Percentiles rank a stretch among this genome's conserved stretches.
Conservation (phyloP, 1,284 basidiomycete species). For the Ustilago vetiveriae region DNA sequence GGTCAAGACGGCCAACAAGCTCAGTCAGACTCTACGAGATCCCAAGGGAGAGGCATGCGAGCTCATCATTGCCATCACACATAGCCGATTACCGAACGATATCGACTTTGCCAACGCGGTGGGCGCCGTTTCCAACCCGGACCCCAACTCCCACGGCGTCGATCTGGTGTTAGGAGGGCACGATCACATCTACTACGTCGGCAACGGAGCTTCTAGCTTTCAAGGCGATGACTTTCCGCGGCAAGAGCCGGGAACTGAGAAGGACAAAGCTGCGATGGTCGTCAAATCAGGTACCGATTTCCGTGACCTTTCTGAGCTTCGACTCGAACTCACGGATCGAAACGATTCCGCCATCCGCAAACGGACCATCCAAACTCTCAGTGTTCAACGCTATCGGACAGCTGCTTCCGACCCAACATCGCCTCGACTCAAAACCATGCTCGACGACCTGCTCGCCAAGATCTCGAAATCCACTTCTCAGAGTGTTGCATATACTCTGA, state of each 20-base stretch:
- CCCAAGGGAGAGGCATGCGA: slow-evolving; percentile 75
- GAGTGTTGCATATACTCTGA: slow-evolving; percentile 76
- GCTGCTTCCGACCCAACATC: slow-evolving; percentile 75
- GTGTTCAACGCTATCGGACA: slow-evolving; percentile 76
- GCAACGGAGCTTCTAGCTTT: slow-evolving; percentile 79
- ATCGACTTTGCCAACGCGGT: slow-evolving; percentile 73
- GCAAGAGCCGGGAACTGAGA: slow-evolving; percentile 76
- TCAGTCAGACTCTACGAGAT: slow-evolving; percentile 79
- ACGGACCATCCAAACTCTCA: slow-evolving; percentile 75
- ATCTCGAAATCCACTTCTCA: slow-evolving; percentile 76
- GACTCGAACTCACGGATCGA: slow-evolving; percentile 74
- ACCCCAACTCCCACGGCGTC: slow-evolving; percentile 75
- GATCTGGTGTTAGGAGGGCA: slow-evolving; percentile 89
- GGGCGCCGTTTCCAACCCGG: slow-evolving; percentile 70
- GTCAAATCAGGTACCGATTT: slow-evolving; percentile 92
- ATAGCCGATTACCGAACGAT: slow-evolving; percentile 77
- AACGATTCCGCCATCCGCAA: slow-evolving; percentile 74
- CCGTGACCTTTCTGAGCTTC: slow-evolving; percentile 81
- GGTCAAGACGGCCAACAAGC: slow-evolving; percentile 54
- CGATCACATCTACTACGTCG: slow-evolving; percentile 86
- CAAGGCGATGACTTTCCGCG: slow-evolving; percentile 74
- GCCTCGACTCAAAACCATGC: slow-evolving; percentile 72
- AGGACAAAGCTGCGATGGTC: slow-evolving; percentile 72
- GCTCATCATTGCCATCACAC: slow-evolving; percentile 79
- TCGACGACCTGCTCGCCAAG: slow-evolving; percentile 76